Percentiles rank a stretch among this genome's conserved stretches.
phyloP scores from a whole-genome alignment of 768 basidiomycete species.

The Pisolithus microcarpus region DNA sequence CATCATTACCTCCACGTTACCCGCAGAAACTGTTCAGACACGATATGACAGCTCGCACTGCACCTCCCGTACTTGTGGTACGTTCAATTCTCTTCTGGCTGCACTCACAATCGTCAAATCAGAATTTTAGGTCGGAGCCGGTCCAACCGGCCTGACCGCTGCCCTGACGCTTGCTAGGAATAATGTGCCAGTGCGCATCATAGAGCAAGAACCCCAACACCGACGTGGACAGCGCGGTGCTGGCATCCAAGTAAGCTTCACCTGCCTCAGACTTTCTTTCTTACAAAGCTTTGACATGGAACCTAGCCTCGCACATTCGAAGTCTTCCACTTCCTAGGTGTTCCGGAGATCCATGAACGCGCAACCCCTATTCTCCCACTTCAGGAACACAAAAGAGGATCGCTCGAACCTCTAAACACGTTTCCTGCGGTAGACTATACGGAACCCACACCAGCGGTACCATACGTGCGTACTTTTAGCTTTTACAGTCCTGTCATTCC shows the following conservation, averaged over 20 bases:
- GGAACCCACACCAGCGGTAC: slow-evolving; percentile 20
- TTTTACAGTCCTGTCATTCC: too few relatives aligned
- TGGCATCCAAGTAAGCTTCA: neutral
- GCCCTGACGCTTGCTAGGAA: slow-evolving; percentile 17
- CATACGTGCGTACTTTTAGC: slow-evolving; percentile 15
- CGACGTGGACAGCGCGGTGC: slow-evolving; percentile 1
- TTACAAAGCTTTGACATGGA: slow-evolving; percentile 2
- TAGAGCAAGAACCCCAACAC: slow-evolving; percentile 7
- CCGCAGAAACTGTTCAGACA: too few relatives aligned
- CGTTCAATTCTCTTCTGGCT: too few relatives aligned
- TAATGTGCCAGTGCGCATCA: slow-evolving; percentile 19
- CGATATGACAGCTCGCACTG: neutral
- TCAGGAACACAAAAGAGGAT: slow-evolving; percentile 28
- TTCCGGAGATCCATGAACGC: slow-evolving; percentile 29
- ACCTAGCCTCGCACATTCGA: slow-evolving; percentile 40
- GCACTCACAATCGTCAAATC: too few relatives aligned
- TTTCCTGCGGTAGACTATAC: neutral
- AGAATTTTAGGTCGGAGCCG: slow-evolving; percentile 10
- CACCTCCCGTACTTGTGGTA: too few relatives aligned
- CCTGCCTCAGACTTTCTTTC: too few relatives aligned
- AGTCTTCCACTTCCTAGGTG: slow-evolving; percentile 33
- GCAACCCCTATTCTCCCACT: slow-evolving; percentile 22
- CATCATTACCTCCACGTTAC: too few relatives aligned
- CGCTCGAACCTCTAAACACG: slow-evolving; percentile 11
- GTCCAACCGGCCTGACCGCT: slow-evolving; percentile 17